Evolutionary conservation across 2,329 filamentous ascomycete species (phyloP), one percentile per base, ranked within the genome.

Genomic region (Colletotrichum scovillei): DNA sequence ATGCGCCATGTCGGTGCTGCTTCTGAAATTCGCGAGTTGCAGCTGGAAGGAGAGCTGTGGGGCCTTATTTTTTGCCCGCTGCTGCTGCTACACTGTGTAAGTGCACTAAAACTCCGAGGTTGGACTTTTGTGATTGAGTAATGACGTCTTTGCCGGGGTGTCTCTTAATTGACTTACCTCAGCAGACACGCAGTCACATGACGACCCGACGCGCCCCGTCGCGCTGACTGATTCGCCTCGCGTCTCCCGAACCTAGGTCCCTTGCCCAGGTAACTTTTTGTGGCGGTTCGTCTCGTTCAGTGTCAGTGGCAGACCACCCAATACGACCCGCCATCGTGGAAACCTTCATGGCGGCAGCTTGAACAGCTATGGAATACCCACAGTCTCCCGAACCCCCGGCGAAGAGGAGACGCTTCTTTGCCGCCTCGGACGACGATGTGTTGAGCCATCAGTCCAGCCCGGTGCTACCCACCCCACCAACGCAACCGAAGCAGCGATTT

Each of bases 331-430:
- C 16, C 16, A 9, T 58, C 30, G 28, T 24, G 26, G 9, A 14
- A 11, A 30, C 4, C 26, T 32, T 38, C 12, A 57, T 69, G 59
- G 58, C 52, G 12, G 24, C 30, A 53, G 12, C 14, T 8, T 49
- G 55, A 75, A 64, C 32, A 55, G 78, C 56, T 49, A 88, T 87
- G 86, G 84, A 82, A 62, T 77, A 80, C 67, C 76, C 78, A 72
- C 78, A 81, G 58, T 82, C 82, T 26, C 79, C 81, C 63, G 86
- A 84, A 59, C 86, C 85, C 75, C 86, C 88, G 1, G 76, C 78
- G 11, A 89, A 89, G 79, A 85, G 82, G 75, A 80, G 83, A 72
- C 83, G 84, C 56, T 86, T 88, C 78, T 87, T 88, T 73, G 76
- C 79, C 5, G 84, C 86, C 64, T 75, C 74, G 8, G 76, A 80